Base-by-base conservation (phyloP, 2,329 filamentous ascomycete genomes). In the Nemania diffusa region DNA sequence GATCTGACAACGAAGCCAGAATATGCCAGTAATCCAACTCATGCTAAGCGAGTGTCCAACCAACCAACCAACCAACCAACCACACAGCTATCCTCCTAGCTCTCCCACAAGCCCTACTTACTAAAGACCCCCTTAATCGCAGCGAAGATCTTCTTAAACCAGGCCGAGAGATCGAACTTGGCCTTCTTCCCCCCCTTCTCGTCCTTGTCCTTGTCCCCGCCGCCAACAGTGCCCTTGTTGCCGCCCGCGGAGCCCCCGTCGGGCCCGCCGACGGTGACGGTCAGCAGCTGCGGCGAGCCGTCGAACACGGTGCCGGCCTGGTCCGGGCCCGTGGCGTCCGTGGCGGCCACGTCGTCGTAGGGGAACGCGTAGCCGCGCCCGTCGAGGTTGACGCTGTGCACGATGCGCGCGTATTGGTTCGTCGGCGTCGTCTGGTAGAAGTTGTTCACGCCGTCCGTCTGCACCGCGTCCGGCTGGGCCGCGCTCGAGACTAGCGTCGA, bases 291-390 rank as follows among this genome's bases (percentile, higher is more conserved):
- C 0, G 89, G 89, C 59, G 82, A 82, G 2, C 81, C 78, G 74
- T 89, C 88, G 67, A 83, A 86, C 22, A 92, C 83, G 65, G 85
- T 87, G 1, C 90, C 90, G 22, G 87, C 87, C 78, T 90, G 88
- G 75, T 91, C 88, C 3, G 75, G 75, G 26, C 67, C 68, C 55
- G 77, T 74, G 1, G 84, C 85, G 48, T 80, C 79, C n/a, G 78
- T 79, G 3, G 87, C 81, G 24, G 82, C 83, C 9, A 92, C 90
- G 77, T 92, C 90, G 74, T 92, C 90, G 74, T 92, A 92, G 0
- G 90, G 88, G 72, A 92, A 92, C 0, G 89, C 88, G 79, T 92
- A 92, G 8, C 90, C 90, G 56, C 83, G 82, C 8, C 85, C 82
- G 74, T 89, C 87, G 40, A 87, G 74, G 72, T 86, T 88, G 42